Evolutionary conservation across 139 green algal species (phyloP), one percentile per base, ranked within the genome.

Genomic region (Coelastrella sp.): DNA sequence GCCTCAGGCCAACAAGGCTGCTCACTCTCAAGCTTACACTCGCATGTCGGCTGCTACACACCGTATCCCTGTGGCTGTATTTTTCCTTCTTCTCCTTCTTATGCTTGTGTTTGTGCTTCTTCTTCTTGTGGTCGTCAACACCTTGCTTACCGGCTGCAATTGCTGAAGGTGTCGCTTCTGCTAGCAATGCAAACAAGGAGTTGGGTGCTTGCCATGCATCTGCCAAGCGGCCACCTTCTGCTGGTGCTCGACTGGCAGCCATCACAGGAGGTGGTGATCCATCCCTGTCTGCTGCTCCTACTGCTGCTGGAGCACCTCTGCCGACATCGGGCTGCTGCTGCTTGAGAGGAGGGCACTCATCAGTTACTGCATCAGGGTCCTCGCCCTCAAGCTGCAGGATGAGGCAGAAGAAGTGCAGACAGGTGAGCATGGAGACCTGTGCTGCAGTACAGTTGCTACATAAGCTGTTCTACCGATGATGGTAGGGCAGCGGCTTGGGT

Each of bases 71-170:
- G 68, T 94, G 93, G 24, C 91, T 75, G 63, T 94, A 87, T 80
- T 95, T 94, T 58, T 95, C 82, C 78, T 95, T 93, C 78, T 94
- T 94, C 61, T 95, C 78, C 78, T 94, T 94, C 61, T 95, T 73
- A 72, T 92, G 68, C 57, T 95, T 93, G 20, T 94, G 86, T 19
- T 92, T 70, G 60, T 94, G 92, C 83, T 94, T 92, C 49, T 90
- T 76, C 56, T 91, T 84, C 70, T 91, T 80, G 17, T 80, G 49
- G 72, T 89, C 20, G 19, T 78, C 25, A 66, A 79, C 70, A 8
- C 25, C 22, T 19, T 82, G 7, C 58, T 81, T 78, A 35, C 80
- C 57, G 70, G n/a, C 80, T 60, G 12, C 72, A 78, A 76, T 61
- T 27, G 8, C 73, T 27, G 87, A 72, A 61, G 89, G 60, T 76